Evolutionary conservation across 345 rosid species (phyloP), one percentile per base, ranked within the genome.

Genomic region (Populus nigra): DNA sequence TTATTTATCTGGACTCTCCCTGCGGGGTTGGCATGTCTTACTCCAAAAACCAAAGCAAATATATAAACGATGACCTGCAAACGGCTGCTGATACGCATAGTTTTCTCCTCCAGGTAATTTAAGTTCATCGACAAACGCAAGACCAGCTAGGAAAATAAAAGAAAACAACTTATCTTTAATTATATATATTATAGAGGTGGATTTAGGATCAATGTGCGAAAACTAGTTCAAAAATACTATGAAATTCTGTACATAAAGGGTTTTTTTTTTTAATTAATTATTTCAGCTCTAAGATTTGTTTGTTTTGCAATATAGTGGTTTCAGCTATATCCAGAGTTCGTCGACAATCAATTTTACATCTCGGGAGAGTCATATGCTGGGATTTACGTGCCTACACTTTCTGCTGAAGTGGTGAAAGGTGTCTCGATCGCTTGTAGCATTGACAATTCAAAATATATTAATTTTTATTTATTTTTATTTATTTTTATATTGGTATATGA

Each of bases 1-100:
- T 87, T 5, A 85, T 90, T 25, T 90, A 88, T 72, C 77, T 90
- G 85, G 93, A 90, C 72, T 86, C 93, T 20, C 91, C 93, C 1
- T 76, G 83, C 22, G 93, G 91, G 9, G 91, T 86, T 12, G 90
- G 93, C 12, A 69, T 87, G 49, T 90, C 93, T 59, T 90, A 86
- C 77, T 83, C 84, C 2, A 68, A 50, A 65, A 79, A 86, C 69
- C 22, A 67, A 4, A 83, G 69, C n/a, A 69, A 72, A 22, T 88
- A 87, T n/a, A 23, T 0, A 10, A 90, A 86, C 0, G 87, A 81
- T 38, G 91, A 90, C 75, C 36, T 18, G 2, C 73, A 86, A 71
- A 88, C 91, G 5, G 90, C 90, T 16, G 47, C 69, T 4, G 90
- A 88, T 63, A 69, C 88, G 1, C 91, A 86, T 59, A 33, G 43